Evolutionary conservation across 129 eudicot genomes (phyloP).

Genomic region (Flaveria brownii): DNA sequence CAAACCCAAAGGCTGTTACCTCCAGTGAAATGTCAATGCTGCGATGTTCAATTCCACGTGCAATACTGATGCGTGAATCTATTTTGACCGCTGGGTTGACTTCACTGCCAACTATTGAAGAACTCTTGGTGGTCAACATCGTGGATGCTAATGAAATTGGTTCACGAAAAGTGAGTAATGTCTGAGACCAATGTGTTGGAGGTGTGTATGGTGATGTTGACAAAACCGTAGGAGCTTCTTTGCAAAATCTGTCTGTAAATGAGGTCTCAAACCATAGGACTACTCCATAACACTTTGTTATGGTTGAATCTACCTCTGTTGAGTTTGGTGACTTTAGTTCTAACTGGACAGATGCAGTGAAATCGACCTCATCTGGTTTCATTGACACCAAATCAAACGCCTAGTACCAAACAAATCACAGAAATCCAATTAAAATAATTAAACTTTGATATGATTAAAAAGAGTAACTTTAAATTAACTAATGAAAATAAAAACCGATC

Average conservation of each 20-base stretch:
- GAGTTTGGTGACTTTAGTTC: conserved; percentile 39
- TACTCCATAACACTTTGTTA: conserved; percentile 61
- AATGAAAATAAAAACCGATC: background rate
- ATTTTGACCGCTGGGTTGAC: conserved; percentile 59
- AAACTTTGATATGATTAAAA: background rate
- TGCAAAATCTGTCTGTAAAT: conserved; percentile 73
- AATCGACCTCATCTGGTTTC: conserved; percentile 78
- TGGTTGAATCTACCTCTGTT: conserved; percentile 24
- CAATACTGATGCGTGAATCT: conserved; percentile 67
- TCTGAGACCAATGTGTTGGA: conserved; percentile 88
- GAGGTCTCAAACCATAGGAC: conserved; percentile 88
- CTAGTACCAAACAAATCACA: conserved; percentile 36
- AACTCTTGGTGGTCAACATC: conserved; percentile 7
- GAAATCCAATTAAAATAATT: background rate
- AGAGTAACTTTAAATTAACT: background rate
- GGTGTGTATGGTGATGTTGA: conserved; percentile 81
- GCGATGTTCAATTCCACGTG: conserved; percentile 75
- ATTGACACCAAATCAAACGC: conserved; percentile 75
- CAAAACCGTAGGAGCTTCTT: conserved; percentile 56
- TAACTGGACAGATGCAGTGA: conserved; percentile 60
- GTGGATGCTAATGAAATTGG: conserved; percentile 61
- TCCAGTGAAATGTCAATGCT: conserved; percentile 92
- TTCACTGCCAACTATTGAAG: conserved; percentile 49
- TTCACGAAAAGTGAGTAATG: conserved; percentile 70
- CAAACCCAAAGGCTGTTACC: conserved; percentile 48